A percentile compares a stretch with the other conserved stretches of the same genome.
phyloP scores from a whole-genome alignment of 257 asterid species.

The Solanum chilense region DNA sequence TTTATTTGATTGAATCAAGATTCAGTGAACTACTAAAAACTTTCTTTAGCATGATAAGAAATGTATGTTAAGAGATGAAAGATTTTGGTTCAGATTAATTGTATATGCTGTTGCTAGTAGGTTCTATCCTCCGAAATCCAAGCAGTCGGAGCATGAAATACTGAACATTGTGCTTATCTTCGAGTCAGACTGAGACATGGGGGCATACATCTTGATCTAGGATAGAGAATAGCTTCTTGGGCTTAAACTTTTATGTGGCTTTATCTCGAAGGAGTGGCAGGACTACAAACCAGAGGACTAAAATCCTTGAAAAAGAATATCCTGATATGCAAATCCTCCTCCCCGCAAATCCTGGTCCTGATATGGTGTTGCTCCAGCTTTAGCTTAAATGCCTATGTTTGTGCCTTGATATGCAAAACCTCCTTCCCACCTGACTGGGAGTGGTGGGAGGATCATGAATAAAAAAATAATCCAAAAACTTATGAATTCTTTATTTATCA shows the following conservation, averaged over 20 bases:
- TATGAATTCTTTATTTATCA: not conserved
- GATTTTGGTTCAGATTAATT: not conserved
- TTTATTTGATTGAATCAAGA: not conserved
- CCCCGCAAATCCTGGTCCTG: not conserved
- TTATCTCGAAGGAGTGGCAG: not conserved
- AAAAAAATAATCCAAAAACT: not conserved
- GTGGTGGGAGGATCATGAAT: not conserved
- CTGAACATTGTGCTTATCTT: not conserved
- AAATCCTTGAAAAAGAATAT: not conserved
- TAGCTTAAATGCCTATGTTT: not conserved
- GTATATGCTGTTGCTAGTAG: not conserved
- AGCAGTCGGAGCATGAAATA: not conserved
- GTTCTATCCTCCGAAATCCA: not conserved
- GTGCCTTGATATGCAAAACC: not conserved
- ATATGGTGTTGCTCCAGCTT: not conserved
- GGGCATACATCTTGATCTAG: not conserved
- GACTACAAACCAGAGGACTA: not conserved
- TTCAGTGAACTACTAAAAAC: not conserved
- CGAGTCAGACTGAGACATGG: not conserved
- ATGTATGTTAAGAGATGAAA: not conserved
- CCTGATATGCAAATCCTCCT: not conserved
- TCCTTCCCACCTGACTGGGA: not conserved
- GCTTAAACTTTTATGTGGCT: not conserved
- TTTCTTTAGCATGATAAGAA: not conserved
- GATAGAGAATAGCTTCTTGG: not conserved